Percentiles rank a stretch among this genome's conserved stretches.
phyloP scores from a whole-genome alignment of 2,329 filamentous ascomycete species.

The Beauveria medogensis region DNA sequence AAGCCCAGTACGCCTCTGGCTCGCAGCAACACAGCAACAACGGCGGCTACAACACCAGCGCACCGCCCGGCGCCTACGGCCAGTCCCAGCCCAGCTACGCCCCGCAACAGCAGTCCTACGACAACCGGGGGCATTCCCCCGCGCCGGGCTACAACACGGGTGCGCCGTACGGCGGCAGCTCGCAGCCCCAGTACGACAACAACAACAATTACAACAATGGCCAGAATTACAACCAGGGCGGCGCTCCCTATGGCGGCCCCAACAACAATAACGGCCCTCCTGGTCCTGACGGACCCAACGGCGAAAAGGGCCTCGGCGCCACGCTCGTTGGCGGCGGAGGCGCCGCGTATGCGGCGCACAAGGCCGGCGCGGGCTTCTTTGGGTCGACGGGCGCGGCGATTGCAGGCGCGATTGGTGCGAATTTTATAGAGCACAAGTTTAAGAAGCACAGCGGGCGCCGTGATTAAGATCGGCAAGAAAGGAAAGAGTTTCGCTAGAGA shows the following conservation, averaged over 20 bases:
- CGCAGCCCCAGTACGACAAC: constrained; percentile 15
- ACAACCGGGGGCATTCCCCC: constrained; percentile 12
- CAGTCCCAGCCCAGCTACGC: constrained; percentile 9
- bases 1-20: constrained; percentile 5
- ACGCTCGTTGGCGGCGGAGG: constrained; percentile 44
- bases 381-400: constrained; percentile 43
- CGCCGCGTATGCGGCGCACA: constrained; percentile 46
- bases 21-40: neutral
- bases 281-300: constrained; percentile 24
- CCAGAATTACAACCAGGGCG: constrained; percentile 16
- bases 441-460: constrained; percentile 21
- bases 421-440: constrained; percentile 38
- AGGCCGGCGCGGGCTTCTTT: constrained; percentile 43
- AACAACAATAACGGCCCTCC: constrained; percentile 17
- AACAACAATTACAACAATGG: constrained; percentile 16
- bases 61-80: neutral
- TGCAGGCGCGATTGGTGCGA: constrained; percentile 48
- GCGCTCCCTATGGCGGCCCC: constrained; percentile 14
- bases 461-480: neutral
- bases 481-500: neutral
- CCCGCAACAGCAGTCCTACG: constrained; percentile 5
- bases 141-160: constrained; percentile 19
- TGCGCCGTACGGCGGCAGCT: constrained; percentile 24
- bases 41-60: neutral
- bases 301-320: constrained; percentile 48